phyloP scores from a whole-genome alignment of 805 yeast species.

The Metschnikowia arizonensis region DNA sequence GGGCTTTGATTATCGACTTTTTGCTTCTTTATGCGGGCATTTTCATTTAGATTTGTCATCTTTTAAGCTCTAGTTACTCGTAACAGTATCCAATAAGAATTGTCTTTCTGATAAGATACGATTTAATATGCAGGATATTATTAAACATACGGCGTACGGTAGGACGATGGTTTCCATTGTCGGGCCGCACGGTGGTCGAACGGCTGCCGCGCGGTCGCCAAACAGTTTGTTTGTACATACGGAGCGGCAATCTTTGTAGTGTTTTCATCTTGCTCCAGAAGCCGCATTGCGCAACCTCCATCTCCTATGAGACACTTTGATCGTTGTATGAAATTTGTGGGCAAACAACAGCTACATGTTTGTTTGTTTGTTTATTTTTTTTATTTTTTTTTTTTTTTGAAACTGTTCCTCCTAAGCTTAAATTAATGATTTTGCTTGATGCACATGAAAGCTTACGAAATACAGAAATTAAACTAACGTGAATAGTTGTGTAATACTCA shows the following conservation, averaged over 20 bases:
- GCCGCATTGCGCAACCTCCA: neutral
- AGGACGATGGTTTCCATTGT: neutral
- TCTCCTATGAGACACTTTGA: neutral
- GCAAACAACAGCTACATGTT: neutral
- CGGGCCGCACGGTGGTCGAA: neutral
- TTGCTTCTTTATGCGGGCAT: slow-evolving; percentile 1
- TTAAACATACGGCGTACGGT: neutral
- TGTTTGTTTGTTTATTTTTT: too few species aligned
- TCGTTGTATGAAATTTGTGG: neutral
- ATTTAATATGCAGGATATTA: neutral
- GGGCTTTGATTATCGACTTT: neutral
- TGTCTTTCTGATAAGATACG: slow-evolving; percentile 15
- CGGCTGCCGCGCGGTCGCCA: too few species aligned
- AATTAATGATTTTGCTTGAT: neutral
- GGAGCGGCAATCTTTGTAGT: neutral
- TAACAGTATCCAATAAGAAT: slow-evolving; percentile 29
- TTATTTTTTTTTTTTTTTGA: too few species aligned
- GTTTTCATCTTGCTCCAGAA: neutral
- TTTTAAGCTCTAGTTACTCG: slow-evolving; percentile 21
- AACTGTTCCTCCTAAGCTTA: too few species aligned
- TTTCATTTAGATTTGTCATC: slow-evolving; percentile 4
- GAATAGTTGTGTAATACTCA: neutral
- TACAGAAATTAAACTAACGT: neutral
- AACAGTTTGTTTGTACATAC: neutral
- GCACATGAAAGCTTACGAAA: neutral